Evolutionary conservation across 768 basidiomycete species (phyloP).

Genomic region (Phaeotremella fagi): DNA sequence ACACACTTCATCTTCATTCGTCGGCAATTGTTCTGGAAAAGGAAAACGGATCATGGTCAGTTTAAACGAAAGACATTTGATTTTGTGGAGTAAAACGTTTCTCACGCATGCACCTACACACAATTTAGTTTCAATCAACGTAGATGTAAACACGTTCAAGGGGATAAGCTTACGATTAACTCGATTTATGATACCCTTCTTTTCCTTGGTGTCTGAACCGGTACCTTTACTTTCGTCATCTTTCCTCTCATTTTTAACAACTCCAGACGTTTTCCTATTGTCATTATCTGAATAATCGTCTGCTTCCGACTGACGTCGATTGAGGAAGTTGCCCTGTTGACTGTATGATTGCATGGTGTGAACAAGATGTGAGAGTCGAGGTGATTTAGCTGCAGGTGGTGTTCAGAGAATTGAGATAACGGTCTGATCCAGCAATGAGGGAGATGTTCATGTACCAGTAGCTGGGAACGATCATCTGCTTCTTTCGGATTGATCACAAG

Average conservation of each 20-base stretch:
- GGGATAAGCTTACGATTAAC: conserved; percentile 41
- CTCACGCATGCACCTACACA: conserved; percentile 45
- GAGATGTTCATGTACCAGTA: too few species aligned
- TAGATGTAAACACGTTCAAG: too few species aligned
- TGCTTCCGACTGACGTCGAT: neutral
- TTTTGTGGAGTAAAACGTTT: neutral
- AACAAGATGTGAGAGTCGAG: too few species aligned
- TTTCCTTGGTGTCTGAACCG: conserved; percentile 18
- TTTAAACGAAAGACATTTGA: too few species aligned
- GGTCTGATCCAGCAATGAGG: too few species aligned
- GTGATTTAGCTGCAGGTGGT: too few species aligned
- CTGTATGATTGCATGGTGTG: too few species aligned
- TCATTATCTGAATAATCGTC: neutral
- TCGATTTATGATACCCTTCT: conserved; percentile 45
- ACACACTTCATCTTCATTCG: conserved; percentile 98
- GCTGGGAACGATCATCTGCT: too few species aligned
- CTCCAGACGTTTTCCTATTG: neutral
- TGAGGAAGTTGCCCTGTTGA: neutral
- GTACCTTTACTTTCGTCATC: conserved; percentile 8
- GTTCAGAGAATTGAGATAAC: too few species aligned
- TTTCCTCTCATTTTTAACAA: conserved; percentile 10
- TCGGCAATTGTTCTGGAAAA: conserved; percentile 77
- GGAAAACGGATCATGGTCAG: neutral
- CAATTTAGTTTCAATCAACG: too few species aligned
- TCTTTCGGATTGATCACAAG: too few species aligned